phyloP scores from a whole-genome alignment of 257 asterid species.

The Catharanthus roseus region DNA sequence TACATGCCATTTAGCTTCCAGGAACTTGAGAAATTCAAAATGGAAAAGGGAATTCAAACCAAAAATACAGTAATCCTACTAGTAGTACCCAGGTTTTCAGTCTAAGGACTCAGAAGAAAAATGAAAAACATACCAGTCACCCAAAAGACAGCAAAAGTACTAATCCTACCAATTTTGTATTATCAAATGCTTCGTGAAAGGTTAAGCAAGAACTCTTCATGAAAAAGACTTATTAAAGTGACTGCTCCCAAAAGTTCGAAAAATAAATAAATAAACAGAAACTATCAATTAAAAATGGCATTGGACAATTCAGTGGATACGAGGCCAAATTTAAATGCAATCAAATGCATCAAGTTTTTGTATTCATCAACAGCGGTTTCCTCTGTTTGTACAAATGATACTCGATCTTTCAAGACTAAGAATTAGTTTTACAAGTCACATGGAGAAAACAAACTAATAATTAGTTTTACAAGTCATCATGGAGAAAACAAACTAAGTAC shows the following conservation, averaged over 20 bases:
- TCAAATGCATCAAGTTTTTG: no score
- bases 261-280: neutral
- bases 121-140: neutral
- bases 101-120: neutral
- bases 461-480: neutral
- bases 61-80: neutral
- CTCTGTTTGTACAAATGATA: neutral
- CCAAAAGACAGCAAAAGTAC: neutral
- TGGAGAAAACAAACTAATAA: neutral
- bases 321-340: neutral
- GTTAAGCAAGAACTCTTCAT: neutral
- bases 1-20: neutral
- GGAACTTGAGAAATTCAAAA: neutral
- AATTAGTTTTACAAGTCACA: conserved; percentile 10
- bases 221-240: neutral
- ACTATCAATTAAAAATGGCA: neutral
- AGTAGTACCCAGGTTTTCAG: neutral
- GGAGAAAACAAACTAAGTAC: conserved; percentile 6
- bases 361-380: neutral
- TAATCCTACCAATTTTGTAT: neutral
- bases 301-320: neutral
- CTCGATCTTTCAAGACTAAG: neutral
- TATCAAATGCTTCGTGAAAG: neutral
- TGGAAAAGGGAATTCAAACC: neutral
- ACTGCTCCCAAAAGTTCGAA: neutral